Percentiles rank a stretch among this genome's conserved stretches.
Conservation (phyloP, 345 rosid genomes). For the Dovyalis caffra region DNA sequence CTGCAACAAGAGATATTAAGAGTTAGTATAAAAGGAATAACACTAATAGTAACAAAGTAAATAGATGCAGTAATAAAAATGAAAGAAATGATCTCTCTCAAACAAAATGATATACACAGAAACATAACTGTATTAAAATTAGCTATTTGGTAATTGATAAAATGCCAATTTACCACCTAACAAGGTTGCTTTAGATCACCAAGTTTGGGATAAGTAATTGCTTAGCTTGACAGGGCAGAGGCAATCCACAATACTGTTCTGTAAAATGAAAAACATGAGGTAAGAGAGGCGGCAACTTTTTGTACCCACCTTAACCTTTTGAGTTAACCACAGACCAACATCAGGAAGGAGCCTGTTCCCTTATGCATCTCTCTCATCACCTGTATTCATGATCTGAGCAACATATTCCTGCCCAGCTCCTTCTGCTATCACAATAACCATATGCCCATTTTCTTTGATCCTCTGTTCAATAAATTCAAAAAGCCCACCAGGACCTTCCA, state of each 20-base stretch:
- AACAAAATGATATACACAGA: conserved; percentile 1
- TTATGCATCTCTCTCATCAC: conserved; percentile 70
- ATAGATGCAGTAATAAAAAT: neutral
- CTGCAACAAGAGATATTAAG: conserved; percentile 38
- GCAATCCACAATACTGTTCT: neutral
- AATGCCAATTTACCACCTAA: neutral
- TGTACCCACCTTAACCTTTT: conserved; percentile 68
- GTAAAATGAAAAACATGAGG: conserved; percentile 8
- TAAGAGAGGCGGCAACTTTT: neutral
- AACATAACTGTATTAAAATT: neutral
- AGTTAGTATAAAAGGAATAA: neutral
- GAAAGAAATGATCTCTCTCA: neutral
- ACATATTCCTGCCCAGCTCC: conserved; percentile 93
- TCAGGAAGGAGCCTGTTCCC: conserved; percentile 91
- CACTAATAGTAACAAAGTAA: conserved; percentile 8
- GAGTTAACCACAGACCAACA: conserved; percentile 86
- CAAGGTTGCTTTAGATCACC: neutral
- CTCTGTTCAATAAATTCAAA: conserved; percentile 73
- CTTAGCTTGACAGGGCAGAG: neutral
- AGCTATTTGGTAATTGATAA: neutral
- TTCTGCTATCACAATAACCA: conserved; percentile 89
- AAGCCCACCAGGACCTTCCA: conserved; percentile 90
- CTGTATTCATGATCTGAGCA: conserved; percentile 50
- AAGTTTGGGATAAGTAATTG: neutral
- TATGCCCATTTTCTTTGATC: conserved; percentile 77